Base-by-base conservation (phyloP, 805 yeast genomes). In the Tetrapisispora nanseiensis region DNA sequence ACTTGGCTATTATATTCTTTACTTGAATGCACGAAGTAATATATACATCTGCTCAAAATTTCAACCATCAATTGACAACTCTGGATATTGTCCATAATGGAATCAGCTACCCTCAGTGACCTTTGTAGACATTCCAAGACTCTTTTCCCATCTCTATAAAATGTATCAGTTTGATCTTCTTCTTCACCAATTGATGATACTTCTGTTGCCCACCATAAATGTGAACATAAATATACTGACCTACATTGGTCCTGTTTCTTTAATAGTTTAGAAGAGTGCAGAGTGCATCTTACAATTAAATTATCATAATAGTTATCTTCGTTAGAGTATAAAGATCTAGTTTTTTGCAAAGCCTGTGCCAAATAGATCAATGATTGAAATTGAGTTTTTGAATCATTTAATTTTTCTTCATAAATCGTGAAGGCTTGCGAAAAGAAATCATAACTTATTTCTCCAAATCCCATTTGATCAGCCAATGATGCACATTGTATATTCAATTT, bases 231-330 rank as follows among this genome's bases (percentile, higher is more conserved):
- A 57, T 83, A 86, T 4, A 62, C 95, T 0, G 95, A 80, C 13
- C 97, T 76, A 60, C 97, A 89, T 62, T 92, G 98, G 55, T 90
- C 97, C 28, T 92, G 87, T 60, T 90, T 90, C 61, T 85, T 86
- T 54, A 90, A 70, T 39, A 92, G 69, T 61, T 85, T 86, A 12
- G 95, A 85, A 5, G 95, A 95, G 54, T 86, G 86, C 37, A 89
- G 66, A 1, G 96, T 86, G 37, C 89, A 74, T 59, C 87, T 82
- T 13, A 94, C 83, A 39, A 89, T 86, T 50, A 90, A 68, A 30
- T 41, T 28, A 51, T 86, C 92, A 62, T 85, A 90, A 30, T 56
- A 52, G 6, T 50, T 46, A 32, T 57, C 62, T 36, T 70, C 65
- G 18, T 4, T 8, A 8, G 30, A 24, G 36, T 70, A 68, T 45